These are phyloP conservation scores for Capronia americana DNA, from an alignment of 2,329 filamentous ascomycete genomes.

Conservation along the genomic window DNA sequence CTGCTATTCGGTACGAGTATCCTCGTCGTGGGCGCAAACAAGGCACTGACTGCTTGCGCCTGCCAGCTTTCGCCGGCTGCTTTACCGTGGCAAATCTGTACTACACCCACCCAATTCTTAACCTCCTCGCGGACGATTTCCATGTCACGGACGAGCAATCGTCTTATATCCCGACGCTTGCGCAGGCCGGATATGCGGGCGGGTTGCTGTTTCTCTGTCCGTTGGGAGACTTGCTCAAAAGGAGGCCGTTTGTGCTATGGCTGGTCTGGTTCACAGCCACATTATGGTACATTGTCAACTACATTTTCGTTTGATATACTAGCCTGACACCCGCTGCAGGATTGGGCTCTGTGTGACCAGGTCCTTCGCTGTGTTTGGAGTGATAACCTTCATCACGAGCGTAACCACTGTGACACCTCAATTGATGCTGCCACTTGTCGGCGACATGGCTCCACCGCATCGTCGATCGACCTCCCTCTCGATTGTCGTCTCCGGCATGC, in stretches of 20 bases:
- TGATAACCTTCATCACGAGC: constrained; percentile 74
- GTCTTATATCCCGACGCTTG: constrained; percentile 72
- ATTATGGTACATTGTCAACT: constrained; percentile 58
- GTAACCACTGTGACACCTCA: constrained; percentile 81
- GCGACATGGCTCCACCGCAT: constrained; percentile 74
- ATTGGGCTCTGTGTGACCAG: constrained; percentile 73
- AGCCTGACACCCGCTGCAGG: constrained; percentile 19
- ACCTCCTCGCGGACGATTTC: constrained; percentile 75
- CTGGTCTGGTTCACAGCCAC: constrained; percentile 72
- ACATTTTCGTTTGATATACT: not conserved
- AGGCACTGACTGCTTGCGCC: constrained; percentile 31
- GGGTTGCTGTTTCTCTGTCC: constrained; percentile 78
- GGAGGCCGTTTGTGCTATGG: constrained; percentile 69
- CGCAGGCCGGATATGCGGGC: constrained; percentile 78
- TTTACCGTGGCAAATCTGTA: constrained; percentile 82
- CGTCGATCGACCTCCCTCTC: constrained; percentile 73
- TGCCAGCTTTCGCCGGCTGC: constrained; percentile 52
- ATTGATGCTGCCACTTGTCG: constrained; percentile 79
- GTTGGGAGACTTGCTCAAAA: constrained; percentile 70
- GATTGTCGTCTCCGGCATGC: constrained; percentile 75
- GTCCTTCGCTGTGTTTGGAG: constrained; percentile 69
- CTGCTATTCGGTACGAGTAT: constrained; percentile 43
- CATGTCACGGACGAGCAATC: constrained; percentile 72
- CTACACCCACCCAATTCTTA: constrained; percentile 80
- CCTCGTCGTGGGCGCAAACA: not conserved